Evolutionary conservation across 176 grass and related monocot genomes (phyloP), one percentile per base, ranked within the genome.

Genomic region (Pontederia paniculata): DNA sequence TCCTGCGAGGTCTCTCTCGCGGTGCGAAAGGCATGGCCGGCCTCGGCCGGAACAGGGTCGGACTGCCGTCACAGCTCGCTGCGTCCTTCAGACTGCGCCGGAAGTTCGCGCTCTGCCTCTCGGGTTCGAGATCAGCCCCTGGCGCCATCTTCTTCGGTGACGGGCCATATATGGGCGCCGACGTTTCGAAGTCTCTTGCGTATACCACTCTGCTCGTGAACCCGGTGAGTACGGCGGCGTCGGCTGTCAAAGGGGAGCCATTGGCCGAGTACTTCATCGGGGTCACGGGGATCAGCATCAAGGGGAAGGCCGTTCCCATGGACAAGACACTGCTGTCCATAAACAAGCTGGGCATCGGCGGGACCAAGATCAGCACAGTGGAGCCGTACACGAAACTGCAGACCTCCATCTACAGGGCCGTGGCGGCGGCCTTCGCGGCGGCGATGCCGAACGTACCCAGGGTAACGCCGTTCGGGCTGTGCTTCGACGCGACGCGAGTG

Each of bases 241-340:
- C 70, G 19, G 87, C 55, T 9, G 16, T 66, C 16, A 12, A 17
- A 9, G 62, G 74, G 2, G 88, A 81, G 52, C 80, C 83, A 54
- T 94, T 83, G 1, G 63, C 58, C 22, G 83, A 94, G 70, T 88
- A 94, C 69, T 94, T 94, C 70, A 59, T 94, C 50, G 80, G 73
- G 49, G 76, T 94, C 10, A 84, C 43, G 46, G 70, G 12, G 5
- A 76, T 94, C 73, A 74, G 70, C 60, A 67, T 94, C 23, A 80
- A 80, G 76, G 73, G 72, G 1, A 78, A 76, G 16, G 61, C 57
- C 1, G 45, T 94, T 42, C 64, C 71, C 50, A 22, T 88, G 21
- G 80, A 94, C 75, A n/a, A 47, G 51, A 77, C 67, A 42, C 68
- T 84, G 61, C 70, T 94, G 37, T 56, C 49, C 63, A 88, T 94